Base-by-base conservation (phyloP, 805 yeast genomes). In the Candida insectalens region DNA sequence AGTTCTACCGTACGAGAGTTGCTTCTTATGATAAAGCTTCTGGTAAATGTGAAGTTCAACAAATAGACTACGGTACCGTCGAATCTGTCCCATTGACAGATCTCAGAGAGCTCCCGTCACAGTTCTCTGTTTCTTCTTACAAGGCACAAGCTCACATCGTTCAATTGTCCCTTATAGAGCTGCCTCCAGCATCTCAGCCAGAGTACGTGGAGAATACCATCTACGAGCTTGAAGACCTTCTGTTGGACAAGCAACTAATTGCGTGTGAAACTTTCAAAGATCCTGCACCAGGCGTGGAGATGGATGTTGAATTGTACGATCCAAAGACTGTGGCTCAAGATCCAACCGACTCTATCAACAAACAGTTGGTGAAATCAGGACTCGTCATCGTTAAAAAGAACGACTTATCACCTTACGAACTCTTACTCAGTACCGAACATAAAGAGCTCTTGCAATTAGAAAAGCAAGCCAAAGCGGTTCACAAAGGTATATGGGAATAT, bases 401-500 rank as follows among this genome's bases (percentile, higher is more conserved):
- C 19, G 44, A 49, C 6, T 42, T 60, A 16, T 43, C 43, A 2
- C 49, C 46, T 4, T 61, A 58, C 50, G 74, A 71, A 35, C 46
- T 35, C 16, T 38, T 51, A 6, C 55, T 65, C 32, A 41, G 43
- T 3, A 38, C 55, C 25, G 69, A 65, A 35, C 60, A 58, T 30
- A 59, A 60, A 21, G 59, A 51, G 6, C 52, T 76, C 34, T 36
- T 59, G 32, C 54, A 49, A 21, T 60, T 63, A 3, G 79, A 80
- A 53, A 38, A 44, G 14, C 45, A 42, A 5, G 85, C 85, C 19
- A 71, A 65, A 49, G 34, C 53, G 13, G 53, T 46, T 21, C 76
- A 73, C 39, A 47, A 57, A 15, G 87, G 87, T 4, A 77, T 83
- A 50, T 80, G 88, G 88, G 74, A 76, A 55, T 75, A 71, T 44